phyloP scores from a whole-genome alignment of 331 rosid species.

The Erythrophleum ivorense region DNA sequence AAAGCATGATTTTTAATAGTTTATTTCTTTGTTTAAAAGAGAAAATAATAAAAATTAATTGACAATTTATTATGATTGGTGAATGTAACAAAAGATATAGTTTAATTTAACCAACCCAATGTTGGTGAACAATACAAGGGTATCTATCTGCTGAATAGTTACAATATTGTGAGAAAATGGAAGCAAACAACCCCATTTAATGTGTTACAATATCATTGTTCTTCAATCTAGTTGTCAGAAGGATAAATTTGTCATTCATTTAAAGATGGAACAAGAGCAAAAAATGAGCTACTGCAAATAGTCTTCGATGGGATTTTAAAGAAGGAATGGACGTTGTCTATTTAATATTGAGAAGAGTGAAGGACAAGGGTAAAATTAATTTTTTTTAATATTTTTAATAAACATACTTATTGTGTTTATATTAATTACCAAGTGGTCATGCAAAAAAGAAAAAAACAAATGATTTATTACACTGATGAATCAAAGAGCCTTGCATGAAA shows the following conservation, averaged over 20 bases:
- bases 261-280: background rate
- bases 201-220: background rate
- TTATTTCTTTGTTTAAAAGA: background rate
- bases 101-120: background rate
- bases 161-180: background rate
- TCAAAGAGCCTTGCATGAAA: no score
- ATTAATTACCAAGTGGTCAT: no score
- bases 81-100: background rate
- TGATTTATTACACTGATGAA: no score
- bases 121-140: background rate
- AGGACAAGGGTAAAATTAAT: no score
- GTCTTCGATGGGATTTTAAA: no score
- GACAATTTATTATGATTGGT: background rate
- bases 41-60: background rate
- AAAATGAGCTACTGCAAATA: no score
- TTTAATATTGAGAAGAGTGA: no score
- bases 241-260: background rate
- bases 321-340: no score
- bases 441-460: no score
- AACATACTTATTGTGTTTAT: no score
- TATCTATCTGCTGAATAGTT: background rate
- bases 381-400: no score
- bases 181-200: background rate
- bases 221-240: background rate
- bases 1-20: no score